Percentiles rank a stretch among this genome's conserved stretches.
Conservation (phyloP, 2,329 filamentous ascomycete genomes). For the Sordariomycetes sp. region DNA sequence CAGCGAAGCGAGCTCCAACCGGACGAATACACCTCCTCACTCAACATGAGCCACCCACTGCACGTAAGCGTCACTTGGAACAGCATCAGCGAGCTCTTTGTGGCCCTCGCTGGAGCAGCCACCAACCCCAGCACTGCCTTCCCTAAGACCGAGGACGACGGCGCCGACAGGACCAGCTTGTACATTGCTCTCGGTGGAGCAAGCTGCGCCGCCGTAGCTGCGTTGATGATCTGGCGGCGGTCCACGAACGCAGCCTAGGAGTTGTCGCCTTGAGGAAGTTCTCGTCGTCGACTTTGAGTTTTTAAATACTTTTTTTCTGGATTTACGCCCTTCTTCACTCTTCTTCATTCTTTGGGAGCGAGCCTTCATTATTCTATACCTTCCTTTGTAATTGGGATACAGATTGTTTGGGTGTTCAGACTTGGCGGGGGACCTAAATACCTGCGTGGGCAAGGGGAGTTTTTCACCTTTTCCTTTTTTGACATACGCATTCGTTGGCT, state of each 20-base stretch:
- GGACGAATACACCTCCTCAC: constrained; percentile 75
- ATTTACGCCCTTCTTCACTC: no score
- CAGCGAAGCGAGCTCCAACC: constrained; percentile 86
- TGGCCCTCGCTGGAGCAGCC: constrained; percentile 81
- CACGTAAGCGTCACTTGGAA: constrained; percentile 95
- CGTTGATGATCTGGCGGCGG: constrained; percentile 56
- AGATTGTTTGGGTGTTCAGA: no score
- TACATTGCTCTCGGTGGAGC: constrained; percentile 78
- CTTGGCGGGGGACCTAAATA: no score
- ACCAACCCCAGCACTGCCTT: constrained; percentile 84
- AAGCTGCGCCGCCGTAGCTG: constrained; percentile 52
- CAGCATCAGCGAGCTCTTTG: constrained; percentile 89
- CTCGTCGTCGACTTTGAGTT: no score
- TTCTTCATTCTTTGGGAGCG: no score
- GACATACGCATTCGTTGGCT: no score
- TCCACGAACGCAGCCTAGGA: constrained; percentile 37
- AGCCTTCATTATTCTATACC: no score
- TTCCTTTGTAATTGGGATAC: no score
- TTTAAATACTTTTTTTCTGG: no score
- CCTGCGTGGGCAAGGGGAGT: no score
- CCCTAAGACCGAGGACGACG: constrained; percentile 81
- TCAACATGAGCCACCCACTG: constrained; percentile 84
- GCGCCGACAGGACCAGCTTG: constrained; percentile 72
- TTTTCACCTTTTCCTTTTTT: no score
- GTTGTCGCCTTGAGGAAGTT: background rate